phyloP scores from a whole-genome alignment of 257 asterid species.

The Eustoma russellianum region DNA sequence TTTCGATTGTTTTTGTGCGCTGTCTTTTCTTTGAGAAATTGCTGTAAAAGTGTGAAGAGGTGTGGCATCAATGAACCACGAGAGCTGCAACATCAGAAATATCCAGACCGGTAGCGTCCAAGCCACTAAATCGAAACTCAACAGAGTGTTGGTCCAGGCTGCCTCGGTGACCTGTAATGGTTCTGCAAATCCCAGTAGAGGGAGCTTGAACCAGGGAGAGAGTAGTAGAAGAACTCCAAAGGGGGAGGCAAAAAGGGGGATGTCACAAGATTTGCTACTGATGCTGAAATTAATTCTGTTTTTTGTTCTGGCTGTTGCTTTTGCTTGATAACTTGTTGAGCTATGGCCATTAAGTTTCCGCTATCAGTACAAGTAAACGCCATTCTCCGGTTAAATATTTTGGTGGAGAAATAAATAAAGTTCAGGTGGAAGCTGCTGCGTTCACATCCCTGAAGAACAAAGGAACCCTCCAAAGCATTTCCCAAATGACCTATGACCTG shows the following conservation, averaged over 20 bases:
- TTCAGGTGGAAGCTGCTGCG: background rate
- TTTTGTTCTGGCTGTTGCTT: slow-evolving; percentile 88
- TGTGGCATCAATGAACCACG: too few relatives aligned
- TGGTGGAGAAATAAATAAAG: background rate
- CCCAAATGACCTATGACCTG: too few relatives aligned
- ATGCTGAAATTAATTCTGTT: slow-evolving; percentile 29
- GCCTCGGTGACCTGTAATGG: slow-evolving; percentile 56
- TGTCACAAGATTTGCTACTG: slow-evolving; percentile 39
- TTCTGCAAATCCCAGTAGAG: slow-evolving; percentile 44
- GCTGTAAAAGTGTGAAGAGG: too few relatives aligned
- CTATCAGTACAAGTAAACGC: slow-evolving; percentile 95
- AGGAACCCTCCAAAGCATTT: too few relatives aligned
- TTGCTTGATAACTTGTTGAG: slow-evolving; percentile 89
- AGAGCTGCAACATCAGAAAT: too few relatives aligned
- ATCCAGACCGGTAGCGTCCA: slow-evolving; percentile 46
- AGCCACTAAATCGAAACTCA: slow-evolving; percentile 49
- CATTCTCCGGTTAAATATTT: slow-evolving; percentile 44
- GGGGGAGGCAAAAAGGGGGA: slow-evolving; percentile 45
- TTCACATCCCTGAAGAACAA: slow-evolving; percentile 1
- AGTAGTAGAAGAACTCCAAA: slow-evolving; percentile 34
- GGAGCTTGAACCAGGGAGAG: slow-evolving; percentile 24
- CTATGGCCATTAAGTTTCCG: slow-evolving; percentile 97
- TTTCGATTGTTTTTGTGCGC: too few relatives aligned
- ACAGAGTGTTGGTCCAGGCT: slow-evolving; percentile 34
- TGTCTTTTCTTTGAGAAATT: too few relatives aligned